These are phyloP conservation scores for Xylaria cubensis DNA, from an alignment of 495 filamentous ascomycete genomes.

Conservation along the genomic window DNA sequence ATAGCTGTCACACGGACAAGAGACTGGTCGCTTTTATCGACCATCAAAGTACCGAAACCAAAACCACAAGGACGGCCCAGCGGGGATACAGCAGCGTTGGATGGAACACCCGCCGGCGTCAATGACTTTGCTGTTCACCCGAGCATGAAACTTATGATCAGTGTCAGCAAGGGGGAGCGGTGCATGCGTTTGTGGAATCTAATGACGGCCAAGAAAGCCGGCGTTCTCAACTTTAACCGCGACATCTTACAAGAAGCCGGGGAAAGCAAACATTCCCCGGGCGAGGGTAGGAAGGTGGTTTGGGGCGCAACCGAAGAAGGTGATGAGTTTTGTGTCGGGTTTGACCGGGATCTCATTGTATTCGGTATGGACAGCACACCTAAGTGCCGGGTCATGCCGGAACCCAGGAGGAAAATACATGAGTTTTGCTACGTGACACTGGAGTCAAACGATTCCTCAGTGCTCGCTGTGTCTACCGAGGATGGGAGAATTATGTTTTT, in stretches of 20 bases:
- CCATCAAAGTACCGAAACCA: slow-evolving; percentile 86
- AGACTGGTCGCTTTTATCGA: slow-evolving; percentile 90
- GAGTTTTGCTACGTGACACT: slow-evolving; percentile 72
- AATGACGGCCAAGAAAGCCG: slow-evolving; percentile 93
- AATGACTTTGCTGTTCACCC: slow-evolving; percentile 97
- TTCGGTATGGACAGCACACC: slow-evolving; percentile 89
- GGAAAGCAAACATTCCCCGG: slow-evolving; percentile 75
- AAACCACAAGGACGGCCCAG: slow-evolving; percentile 82
- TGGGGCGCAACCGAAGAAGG: slow-evolving; percentile 74
- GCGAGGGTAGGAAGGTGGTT: slow-evolving; percentile 82
- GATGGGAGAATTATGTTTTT: slow-evolving; percentile 91
- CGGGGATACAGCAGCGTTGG: slow-evolving; percentile 87
- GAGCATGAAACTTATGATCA: slow-evolving; percentile 93
- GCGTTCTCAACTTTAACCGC: slow-evolving; percentile 81
- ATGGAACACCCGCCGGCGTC: slow-evolving; percentile 83
- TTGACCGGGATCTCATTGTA: slow-evolving; percentile 83
- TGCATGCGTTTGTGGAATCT: slow-evolving; percentile 96
- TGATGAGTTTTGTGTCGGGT: slow-evolving; percentile 86
- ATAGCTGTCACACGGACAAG: slow-evolving; percentile 85
- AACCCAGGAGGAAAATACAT: slow-evolving; percentile 78
- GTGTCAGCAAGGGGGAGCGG: slow-evolving; percentile 83
- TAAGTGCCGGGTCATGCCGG: slow-evolving; percentile 71
- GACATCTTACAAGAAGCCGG: slow-evolving; percentile 71
- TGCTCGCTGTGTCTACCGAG: slow-evolving; percentile 87
- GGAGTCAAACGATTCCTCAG: slow-evolving; percentile 50